Conservation (phyloP, 75 land plant genomes). For the Adiantum capillusveneris region DNA sequence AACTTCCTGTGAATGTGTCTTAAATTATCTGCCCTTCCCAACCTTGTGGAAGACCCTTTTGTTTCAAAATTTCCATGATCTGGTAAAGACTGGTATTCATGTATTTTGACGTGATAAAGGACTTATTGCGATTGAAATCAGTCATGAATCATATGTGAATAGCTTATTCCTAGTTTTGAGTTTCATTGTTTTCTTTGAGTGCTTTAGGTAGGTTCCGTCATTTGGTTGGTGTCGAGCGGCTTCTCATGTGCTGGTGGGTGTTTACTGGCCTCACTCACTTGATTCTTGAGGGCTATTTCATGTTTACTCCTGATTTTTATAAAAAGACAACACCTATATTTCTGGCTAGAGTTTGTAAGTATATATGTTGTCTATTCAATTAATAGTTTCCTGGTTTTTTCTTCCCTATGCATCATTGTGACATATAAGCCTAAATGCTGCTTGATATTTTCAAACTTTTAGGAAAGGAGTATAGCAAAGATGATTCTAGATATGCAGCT, state of each 20-base stretch:
- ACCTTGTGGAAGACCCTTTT: too few species aligned
- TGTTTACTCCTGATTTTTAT: constrained; percentile 82
- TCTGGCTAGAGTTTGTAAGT: constrained; percentile 92
- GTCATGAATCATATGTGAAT: background rate
- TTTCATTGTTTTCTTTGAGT: background rate
- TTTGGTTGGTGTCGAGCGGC: constrained; percentile 43
- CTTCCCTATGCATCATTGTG: background rate
- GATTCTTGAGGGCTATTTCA: constrained; percentile 85
- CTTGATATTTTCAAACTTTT: constrained; percentile 6
- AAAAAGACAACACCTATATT: constrained; percentile 44
- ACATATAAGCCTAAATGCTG: background rate
- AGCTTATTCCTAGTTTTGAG: background rate
- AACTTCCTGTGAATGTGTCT: too few species aligned
- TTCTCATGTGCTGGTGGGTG: constrained; percentile 84
- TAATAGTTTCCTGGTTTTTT: background rate
- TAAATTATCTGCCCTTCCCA: too few species aligned
- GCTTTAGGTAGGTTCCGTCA: constrained; percentile 12
- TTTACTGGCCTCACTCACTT: constrained; percentile 83
- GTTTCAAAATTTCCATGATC: too few species aligned
- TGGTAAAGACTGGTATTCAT: too few species aligned
- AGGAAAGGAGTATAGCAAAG: constrained; percentile 99
- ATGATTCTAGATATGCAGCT: constrained; percentile 81
- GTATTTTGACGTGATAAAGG: too few species aligned
- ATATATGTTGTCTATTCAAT: background rate
- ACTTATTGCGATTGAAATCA: too few species aligned